A percentile compares a stretch with the other conserved stretches of the same genome.
phyloP scores from a whole-genome alignment of 169 alveolate species.

The Eimeria maxima region DNA sequence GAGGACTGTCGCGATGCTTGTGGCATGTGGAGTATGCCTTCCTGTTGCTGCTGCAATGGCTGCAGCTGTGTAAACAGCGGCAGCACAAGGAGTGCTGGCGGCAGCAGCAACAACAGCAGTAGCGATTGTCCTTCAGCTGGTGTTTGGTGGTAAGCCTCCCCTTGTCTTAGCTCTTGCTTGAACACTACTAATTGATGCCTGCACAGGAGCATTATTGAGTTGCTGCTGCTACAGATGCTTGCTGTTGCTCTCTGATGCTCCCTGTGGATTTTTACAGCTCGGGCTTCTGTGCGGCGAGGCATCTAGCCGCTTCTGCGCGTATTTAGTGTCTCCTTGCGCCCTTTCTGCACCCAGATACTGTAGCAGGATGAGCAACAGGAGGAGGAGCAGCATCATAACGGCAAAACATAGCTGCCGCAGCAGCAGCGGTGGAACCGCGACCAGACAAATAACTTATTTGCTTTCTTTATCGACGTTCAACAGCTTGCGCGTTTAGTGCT shows the following conservation, averaged over 20 bases:
- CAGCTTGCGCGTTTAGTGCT: not conserved
- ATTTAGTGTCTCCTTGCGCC: not conserved
- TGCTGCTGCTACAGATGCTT: not conserved
- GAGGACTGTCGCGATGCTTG: not conserved
- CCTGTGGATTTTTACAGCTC: conserved; percentile 3
- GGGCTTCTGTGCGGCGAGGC: conserved; percentile 2
- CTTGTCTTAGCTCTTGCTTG: not conserved
- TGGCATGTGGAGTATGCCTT: not conserved
- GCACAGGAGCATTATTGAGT: no score
- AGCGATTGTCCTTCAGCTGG: not conserved
- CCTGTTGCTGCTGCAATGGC: conserved; percentile 21
- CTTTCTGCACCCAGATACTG: not conserved
- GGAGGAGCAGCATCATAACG: not conserved
- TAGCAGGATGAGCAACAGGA: not conserved
- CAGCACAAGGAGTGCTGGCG: not conserved
- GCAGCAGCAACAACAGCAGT: conserved; percentile 29
- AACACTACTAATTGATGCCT: no score
- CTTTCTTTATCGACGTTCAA: not conserved
- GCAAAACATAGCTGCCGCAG: not conserved
- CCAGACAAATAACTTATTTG: not conserved
- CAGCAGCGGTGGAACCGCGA: not conserved
- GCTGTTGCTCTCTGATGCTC: not conserved
- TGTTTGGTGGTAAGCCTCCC: conserved; percentile 40
- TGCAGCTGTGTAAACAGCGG: not conserved
- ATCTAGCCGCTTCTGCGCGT: not conserved